phyloP scores from a whole-genome alignment of 495 filamentous ascomycete species.

The Penicillium cataractarum region DNA sequence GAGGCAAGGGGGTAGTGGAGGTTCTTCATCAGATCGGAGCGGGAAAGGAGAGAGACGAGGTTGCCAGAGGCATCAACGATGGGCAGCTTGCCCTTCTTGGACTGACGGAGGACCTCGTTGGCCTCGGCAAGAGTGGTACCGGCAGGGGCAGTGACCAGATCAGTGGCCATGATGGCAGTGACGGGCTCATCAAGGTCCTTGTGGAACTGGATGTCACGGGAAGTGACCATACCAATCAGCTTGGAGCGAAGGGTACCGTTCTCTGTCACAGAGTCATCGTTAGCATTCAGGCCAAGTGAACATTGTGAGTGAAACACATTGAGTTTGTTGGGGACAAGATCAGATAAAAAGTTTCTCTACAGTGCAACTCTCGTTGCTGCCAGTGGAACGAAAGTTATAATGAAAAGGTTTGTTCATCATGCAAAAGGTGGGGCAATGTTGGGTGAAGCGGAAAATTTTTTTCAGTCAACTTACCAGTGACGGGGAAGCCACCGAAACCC shows the following conservation, averaged over 20 bases:
- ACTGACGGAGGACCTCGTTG: conserved; percentile 89
- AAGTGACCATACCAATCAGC: conserved; percentile 95
- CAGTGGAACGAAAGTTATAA: conserved; percentile 99
- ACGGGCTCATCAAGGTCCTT: conserved; percentile 68
- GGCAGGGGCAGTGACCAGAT: conserved; percentile 85
- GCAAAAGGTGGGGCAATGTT: conserved; percentile 33
- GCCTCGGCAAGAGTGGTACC: conserved; percentile 87
- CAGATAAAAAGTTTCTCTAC: conserved; percentile 68
- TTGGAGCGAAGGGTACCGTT: conserved; percentile 90
- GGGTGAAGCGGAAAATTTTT: conserved; percentile 18
- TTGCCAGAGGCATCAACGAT: conserved; percentile 88
- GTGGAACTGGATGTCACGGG: conserved; percentile 97
- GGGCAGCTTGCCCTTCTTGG: conserved; percentile 98
- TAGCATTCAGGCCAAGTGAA: conserved; percentile 29
- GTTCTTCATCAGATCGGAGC: conserved; percentile 98
- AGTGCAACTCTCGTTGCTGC: conserved; percentile 77
- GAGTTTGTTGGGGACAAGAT: conserved; percentile 19
- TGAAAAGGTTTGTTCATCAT: conserved; percentile 74
- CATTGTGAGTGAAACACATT: conserved; percentile 32
- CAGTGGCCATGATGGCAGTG: conserved; percentile 90
- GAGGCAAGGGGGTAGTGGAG: conserved; percentile 95
- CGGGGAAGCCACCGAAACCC: conserved; percentile 98
- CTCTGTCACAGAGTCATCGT: conserved; percentile 58
- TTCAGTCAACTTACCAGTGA: conserved; percentile 78
- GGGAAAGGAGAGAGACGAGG: conserved; percentile 91